Evolutionary conservation across 768 basidiomycete genomes (phyloP), one percentile per base, ranked within the genome.

Genomic region (Lentinula edodes): DNA sequence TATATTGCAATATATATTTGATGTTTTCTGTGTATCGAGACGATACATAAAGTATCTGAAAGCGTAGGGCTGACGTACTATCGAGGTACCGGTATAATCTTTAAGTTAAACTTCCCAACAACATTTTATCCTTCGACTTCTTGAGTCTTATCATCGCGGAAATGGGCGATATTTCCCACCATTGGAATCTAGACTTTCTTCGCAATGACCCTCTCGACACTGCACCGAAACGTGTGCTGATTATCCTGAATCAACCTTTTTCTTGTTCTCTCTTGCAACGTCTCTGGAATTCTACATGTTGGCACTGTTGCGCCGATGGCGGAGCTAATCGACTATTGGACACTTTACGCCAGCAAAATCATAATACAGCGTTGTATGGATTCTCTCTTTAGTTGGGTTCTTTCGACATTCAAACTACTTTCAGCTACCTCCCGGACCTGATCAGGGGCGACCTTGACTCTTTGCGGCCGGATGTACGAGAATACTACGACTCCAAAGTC

Each of bases 361-460:
- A 18, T 18, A n/a, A 54, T 20, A 36, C 13, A 34, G 12, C 32
- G 13, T 52, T 10, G 51, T 32, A 32, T 35, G 51, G 35, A 36
- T 18, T 20, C 1, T 18, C 3, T 23, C n/a, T 9, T 34, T 9
- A 7, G n/a, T 34, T 9, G 28, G 7, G 28, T 54, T 51, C 39
- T 42, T 50, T 50, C 62, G 36, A 36, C 32, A 50, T 41, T 52
- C 38, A 53, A 32, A 42, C 62, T 32, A 50, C 60, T 16, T 52
- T 42, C 62, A 92, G 91, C 16, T 93, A 83, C 70, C 69, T 88
- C 5, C 97, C 97, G 0, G 83, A 95, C 70, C 72, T 96, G 20
- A 89, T 99, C 68, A 95, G 92, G 72, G 97, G 96, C 32, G 97
- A 99, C 72, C 73, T 98, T 34, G 97, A 98, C 71, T 98, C 95